phyloP scores from a whole-genome alignment of 352 stramenopile species.

The Phytophthora vignae region DNA sequence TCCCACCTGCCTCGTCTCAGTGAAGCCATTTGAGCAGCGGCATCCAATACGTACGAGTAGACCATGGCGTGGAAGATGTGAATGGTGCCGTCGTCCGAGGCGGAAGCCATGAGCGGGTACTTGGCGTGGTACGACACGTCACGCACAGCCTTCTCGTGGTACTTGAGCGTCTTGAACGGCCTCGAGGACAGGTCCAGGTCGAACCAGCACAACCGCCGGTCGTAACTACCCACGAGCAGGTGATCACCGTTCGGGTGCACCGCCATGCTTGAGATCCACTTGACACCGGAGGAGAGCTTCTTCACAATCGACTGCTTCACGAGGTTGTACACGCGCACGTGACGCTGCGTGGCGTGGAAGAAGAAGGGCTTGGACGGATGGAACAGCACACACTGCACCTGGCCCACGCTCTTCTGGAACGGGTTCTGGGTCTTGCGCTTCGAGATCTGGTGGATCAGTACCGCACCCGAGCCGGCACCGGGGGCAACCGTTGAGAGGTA shows the following conservation, averaged over 20 bases:
- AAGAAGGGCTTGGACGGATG: conserved; percentile 99
- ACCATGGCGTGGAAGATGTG: conserved; percentile 99
- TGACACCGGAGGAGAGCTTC: conserved; percentile 97
- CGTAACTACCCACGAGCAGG: conserved; percentile 97
- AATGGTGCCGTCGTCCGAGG: conserved; percentile 98
- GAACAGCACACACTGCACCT: conserved; percentile 97
- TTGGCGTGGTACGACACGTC: conserved; percentile 94
- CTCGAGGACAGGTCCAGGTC: conserved; percentile 98
- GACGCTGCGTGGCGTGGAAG: conserved; percentile 99
- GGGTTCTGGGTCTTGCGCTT: conserved; percentile 97
- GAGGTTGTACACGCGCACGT: conserved; percentile 99
- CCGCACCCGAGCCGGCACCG: conserved; percentile 87
- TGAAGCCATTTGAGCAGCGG: conserved; percentile 12
- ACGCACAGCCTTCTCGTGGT: conserved; percentile 97
- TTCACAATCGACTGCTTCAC: conserved; percentile 99
- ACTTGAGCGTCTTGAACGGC: conserved; percentile 99
- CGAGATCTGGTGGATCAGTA: conserved; percentile 99
- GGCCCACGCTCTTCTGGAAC: conserved; percentile 95
- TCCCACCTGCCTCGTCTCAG: conserved; percentile 22
- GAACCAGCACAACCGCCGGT: conserved; percentile 99
- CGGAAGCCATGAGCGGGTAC: conserved; percentile 99
- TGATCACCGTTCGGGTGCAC: conserved; percentile 99
- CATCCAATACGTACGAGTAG: conserved; percentile 91
- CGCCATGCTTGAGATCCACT: conserved; percentile 99
- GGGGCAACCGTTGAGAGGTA: conserved; percentile 97